phyloP scores from a whole-genome alignment of 169 alveolate species.

The Haemoproteus tartakovskyi region DNA sequence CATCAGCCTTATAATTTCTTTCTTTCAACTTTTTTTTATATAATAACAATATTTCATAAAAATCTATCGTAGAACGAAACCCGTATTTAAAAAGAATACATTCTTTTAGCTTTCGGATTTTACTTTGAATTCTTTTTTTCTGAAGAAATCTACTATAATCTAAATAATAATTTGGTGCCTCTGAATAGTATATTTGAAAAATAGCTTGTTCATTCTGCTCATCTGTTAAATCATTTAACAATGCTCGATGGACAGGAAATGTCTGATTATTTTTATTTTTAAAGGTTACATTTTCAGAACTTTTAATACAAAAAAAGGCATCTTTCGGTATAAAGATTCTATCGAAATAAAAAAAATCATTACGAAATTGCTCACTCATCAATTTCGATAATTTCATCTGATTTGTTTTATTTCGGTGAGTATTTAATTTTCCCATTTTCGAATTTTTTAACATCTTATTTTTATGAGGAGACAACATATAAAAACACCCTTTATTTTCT shows the following conservation, averaged over 20 bases:
- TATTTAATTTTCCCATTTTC: constrained; percentile 3
- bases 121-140: constrained; percentile 46
- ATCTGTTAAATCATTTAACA: constrained; percentile 46
- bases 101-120: constrained; percentile 59
- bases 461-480: constrained; percentile 55
- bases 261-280: constrained; percentile 6
- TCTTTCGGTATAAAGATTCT: constrained; percentile 64
- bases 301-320: constrained; percentile 58
- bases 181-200: constrained; percentile 14
- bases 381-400: constrained; percentile 7
- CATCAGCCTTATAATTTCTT: too few species aligned
- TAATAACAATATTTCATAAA: constrained; percentile 29
- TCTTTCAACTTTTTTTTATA: constrained; percentile 27
- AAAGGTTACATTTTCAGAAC: constrained; percentile 23
- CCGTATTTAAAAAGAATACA: constrained; percentile 41
- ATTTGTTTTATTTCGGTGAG: constrained; percentile 2
- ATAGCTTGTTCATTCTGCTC: constrained; percentile 18
- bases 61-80: constrained; percentile 24
- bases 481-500: constrained; percentile 63
- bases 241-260: constrained; percentile 37
- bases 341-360: constrained; percentile 45
- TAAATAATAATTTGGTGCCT: constrained; percentile 8
- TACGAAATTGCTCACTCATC: constrained; percentile 25
- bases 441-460: constrained; percentile 33
- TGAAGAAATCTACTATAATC: constrained; percentile 46